Base-by-base conservation (phyloP, 495 filamentous ascomycete species). In the Oidiodendron maius region DNA sequence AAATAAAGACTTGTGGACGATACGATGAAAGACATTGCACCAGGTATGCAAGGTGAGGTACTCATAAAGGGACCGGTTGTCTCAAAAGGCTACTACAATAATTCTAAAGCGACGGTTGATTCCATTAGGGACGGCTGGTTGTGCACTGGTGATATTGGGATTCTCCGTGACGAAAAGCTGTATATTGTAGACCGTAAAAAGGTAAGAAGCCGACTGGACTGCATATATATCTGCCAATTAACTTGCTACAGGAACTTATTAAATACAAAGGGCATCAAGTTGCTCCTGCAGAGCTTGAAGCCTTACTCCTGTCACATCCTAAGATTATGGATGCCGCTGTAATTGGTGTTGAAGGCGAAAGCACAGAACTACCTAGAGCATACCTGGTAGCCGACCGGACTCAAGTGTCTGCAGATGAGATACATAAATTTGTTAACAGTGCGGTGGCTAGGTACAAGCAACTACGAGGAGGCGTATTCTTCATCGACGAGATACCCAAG, bases 221-320 rank as follows among this genome's bases (percentile, higher is more conserved):
- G 10, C 15, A 16, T 12, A 20, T 79, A 80, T 46, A 71, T 78
- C 17, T 77, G 77, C 22, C 34, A 40, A 48, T 25, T n/a, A n/a
- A n/a, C n/a, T n/a, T n/a, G n/a, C 78, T 84, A 56, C 68, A 88
- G 80, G 85, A 89, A 57, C 68, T 89, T 52, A 87, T 89, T 69
- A 89, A 89, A 66, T 83, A 91, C 51, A 85, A 85, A 66, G 89
- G 84, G 17, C 81, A 83, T 53, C 89, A 94, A 61, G 87, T 95
- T 16, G 86, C 89, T 2, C 89, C 89, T 0, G 88, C 89, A 0
- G 89, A 95, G 65, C 69, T 95, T 1, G 89, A 95, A 63, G 83
- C 77, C 6, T 57, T 90, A 2, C 69, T 95, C 15, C 64, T 94
- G 9, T 78, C 85, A 22, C 80, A 86, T 45, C 76, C 77, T 2